Evolutionary conservation across 1,139 yeast species (phyloP), one percentile per base, ranked within the genome.

Genomic region (Blastobotrys persicus): DNA sequence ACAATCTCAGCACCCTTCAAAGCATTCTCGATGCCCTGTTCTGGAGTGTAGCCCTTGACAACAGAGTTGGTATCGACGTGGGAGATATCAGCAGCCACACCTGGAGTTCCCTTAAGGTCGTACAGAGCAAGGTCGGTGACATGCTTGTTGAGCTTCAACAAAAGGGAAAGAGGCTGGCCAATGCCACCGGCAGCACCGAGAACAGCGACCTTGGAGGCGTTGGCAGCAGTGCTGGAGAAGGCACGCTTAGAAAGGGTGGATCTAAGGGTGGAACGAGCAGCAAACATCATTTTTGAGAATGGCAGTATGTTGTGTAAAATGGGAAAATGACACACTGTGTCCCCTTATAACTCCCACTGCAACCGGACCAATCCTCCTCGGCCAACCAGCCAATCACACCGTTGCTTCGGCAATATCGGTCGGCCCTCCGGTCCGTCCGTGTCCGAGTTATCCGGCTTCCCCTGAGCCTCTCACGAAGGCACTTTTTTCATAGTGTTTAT

Each of bases 161-260:
- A 77, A 54, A 91, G 77, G 28, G 96, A 88, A 62, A 91, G 77
- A 53, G 97, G 95, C 76, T 91, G 97, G 55, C 98, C 98, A 69
- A 89, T 89, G 50, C 75, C 75, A 44, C 75, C 75, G 46, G 72
- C 71, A 53, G 76, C 76, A 43, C 76, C 76, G 45, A 66, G 66
- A 35, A 66, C 69, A 43, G 67, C 66, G 37, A 66, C 70, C 64
- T 66, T 63, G 52, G 53, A 53, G 50, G 52, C 60, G 58, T 77
- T 69, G 54, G 81, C 65, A 54, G 85, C 75, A 44, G 88, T 69
- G 49, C 88, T 76, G 44, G 85, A 79, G 74, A 86, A 85, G 54
- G 84, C 72, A 75, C 88, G 83, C 69, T 77, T 55, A 48, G 58
- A 59, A 42, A 49, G 19, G 39, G 55, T 42, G 44, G 52, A 28